Conservation (phyloP, 331 rosid species). For the Malus hybrid region DNA sequence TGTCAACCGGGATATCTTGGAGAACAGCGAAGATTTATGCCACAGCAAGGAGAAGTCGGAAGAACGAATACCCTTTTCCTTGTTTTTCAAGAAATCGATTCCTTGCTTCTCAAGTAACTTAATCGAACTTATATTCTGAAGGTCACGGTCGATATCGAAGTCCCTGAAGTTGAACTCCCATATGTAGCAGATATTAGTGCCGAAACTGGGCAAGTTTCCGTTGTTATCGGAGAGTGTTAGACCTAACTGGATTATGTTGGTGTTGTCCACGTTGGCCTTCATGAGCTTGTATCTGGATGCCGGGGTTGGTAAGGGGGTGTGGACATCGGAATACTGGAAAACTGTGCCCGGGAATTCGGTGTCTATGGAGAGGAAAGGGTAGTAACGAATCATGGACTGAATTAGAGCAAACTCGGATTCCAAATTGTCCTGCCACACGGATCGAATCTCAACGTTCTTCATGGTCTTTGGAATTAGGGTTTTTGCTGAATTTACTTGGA, state of each 20-base stretch:
- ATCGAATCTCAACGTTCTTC: background rate
- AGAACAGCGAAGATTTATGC: background rate
- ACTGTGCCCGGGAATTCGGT: conserved; percentile 7
- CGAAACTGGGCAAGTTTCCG: background rate
- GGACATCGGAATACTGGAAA: background rate
- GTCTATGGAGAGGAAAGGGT: conserved; percentile 2
- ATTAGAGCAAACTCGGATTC: background rate
- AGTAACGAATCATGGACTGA: background rate
- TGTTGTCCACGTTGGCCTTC: conserved; percentile 5
- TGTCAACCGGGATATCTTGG: background rate
- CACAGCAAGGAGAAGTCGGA: background rate
- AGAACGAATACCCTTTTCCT: background rate
- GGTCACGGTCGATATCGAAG: background rate
- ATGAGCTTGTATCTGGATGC: background rate
- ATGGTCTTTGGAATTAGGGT: no score
- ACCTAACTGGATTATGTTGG: conserved; percentile 10
- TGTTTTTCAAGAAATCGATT: background rate
- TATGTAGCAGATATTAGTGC: background rate
- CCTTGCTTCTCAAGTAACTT: background rate
- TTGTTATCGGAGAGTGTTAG: background rate
- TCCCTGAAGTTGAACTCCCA: conserved; percentile 20
- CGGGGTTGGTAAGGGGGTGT: background rate
- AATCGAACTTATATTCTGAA: background rate
- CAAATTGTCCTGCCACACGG: background rate
- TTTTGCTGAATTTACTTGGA: no score